These are phyloP conservation scores for Cyclotella cryptica DNA, from an alignment of 108 stramenopile genomes.

Conservation along the genomic window DNA sequence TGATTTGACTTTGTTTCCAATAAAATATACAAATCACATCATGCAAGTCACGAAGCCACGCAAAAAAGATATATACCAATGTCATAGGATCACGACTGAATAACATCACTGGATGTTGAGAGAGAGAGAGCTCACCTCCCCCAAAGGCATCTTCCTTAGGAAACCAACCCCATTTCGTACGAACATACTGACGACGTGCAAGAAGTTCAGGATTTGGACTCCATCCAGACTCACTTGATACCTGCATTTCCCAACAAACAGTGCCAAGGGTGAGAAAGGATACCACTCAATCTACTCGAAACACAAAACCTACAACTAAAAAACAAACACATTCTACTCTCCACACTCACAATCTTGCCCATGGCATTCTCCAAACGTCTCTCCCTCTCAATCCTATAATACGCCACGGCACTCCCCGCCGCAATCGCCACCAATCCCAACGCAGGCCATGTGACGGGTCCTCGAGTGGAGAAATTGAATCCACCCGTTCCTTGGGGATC, in stretches of 20 bases:
- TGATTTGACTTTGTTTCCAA: no score
- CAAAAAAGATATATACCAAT: no score
- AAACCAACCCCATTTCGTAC: conserved; percentile 86
- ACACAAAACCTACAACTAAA: conserved; percentile 1
- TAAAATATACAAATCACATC: no score
- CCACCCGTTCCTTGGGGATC: conserved; percentile 38
- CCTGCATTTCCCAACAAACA: no score
- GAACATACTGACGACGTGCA: conserved; percentile 83
- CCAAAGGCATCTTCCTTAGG: conserved; percentile 89
- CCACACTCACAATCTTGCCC: conserved; percentile 81
- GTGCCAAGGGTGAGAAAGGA: no score
- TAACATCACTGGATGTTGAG: neutral
- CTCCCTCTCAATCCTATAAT: conserved; percentile 89
- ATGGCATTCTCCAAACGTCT: conserved; percentile 88
- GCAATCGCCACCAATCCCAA: conserved; percentile 83
- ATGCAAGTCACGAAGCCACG: no score
- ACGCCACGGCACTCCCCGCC: conserved; percentile 81
- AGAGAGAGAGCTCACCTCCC: conserved; percentile 70
- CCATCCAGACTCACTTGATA: conserved; percentile 90
- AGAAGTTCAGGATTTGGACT: conserved; percentile 86
- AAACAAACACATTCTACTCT: neutral
- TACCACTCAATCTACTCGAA: neutral
- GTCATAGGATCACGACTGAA: neutral
- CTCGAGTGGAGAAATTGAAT: conserved; percentile 43
- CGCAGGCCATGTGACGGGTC: conserved; percentile 86